These are phyloP conservation scores for Malus hybrid DNA, from an alignment of 331 rosid species.

Conservation along the genomic window DNA sequence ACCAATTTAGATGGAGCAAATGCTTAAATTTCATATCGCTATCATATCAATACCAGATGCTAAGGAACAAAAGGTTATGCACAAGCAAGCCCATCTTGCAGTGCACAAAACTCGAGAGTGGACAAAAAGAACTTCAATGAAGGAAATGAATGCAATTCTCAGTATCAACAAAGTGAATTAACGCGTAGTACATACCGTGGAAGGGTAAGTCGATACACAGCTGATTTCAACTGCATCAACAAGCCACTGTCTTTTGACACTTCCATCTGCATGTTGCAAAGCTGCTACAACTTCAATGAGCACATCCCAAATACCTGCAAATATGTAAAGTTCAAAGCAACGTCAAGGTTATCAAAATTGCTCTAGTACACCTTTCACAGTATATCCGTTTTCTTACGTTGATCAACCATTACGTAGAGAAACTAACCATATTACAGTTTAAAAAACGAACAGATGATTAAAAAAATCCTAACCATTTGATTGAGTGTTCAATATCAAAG, in stretches of 20 bases:
- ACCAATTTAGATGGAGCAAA: not conserved
- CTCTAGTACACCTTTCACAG: not conserved
- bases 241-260: conserved; percentile 75
- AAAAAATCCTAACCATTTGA: conserved; percentile 43
- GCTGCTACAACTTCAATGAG: conserved; percentile 75
- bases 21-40: too few relatives aligned
- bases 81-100: too few relatives aligned
- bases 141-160: not conserved
- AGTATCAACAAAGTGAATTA: not conserved
- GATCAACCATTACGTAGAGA: not conserved
- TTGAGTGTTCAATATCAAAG: conserved; percentile 50
- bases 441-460: not conserved
- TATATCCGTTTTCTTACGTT: not conserved
- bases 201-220: conserved; percentile 72
- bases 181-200: conserved; percentile 50
- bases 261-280: conserved; percentile 68
- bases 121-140: not conserved
- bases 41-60: not conserved
- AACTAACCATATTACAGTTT: not conserved
- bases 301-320: conserved; percentile 68
- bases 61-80: too few relatives aligned
- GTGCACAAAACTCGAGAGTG: too few relatives aligned
- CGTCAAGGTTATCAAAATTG: not conserved
- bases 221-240: conserved; percentile 80
- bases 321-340: conserved; percentile 7